Percentiles rank a stretch among this genome's conserved stretches.
These are phyloP conservation scores for Lignosus rhinocerotis DNA, from an alignment of 1,284 basidiomycete genomes.

Conservation along the genomic window DNA sequence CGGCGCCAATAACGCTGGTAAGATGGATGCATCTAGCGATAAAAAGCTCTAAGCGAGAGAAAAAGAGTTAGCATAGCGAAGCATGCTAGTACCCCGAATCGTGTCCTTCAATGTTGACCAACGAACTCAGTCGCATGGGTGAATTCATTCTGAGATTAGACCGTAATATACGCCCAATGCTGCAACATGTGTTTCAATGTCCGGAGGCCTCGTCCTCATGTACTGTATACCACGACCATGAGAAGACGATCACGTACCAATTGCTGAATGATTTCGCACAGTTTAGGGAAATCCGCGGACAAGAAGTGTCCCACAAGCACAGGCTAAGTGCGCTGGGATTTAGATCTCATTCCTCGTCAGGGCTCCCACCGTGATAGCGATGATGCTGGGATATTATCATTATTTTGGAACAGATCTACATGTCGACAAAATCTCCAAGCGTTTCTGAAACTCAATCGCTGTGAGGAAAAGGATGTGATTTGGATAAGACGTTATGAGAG, in stretches of 20 bases:
- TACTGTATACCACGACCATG: constrained; percentile 18
- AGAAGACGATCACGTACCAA: constrained; percentile 20
- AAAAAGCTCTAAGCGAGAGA: constrained; percentile 6
- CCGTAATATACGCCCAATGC: constrained; percentile 19
- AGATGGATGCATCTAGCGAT: background rate
- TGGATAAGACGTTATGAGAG: constrained; percentile 24
- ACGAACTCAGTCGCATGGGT: constrained; percentile 2
- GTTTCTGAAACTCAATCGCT: constrained; percentile 2
- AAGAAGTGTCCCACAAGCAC: constrained; percentile 10
- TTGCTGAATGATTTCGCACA: constrained; percentile 11
- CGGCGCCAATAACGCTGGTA: constrained; percentile 3
- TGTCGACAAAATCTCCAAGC: constrained; percentile 5
- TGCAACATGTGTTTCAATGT: constrained; percentile 14
- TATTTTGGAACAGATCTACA: constrained; percentile 13
- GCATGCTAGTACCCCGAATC: constrained; percentile 17
- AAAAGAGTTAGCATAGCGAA: constrained; percentile 18
- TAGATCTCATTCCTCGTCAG: constrained; percentile 4
- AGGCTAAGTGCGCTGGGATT: constrained; percentile 14
- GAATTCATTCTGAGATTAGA: constrained; percentile 18
- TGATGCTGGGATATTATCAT: constrained; percentile 12
- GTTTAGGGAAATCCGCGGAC: constrained; percentile 13
- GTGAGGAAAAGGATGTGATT: constrained; percentile 1
- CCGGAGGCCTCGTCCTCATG: constrained; percentile 16
- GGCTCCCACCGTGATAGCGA: constrained; percentile 18
- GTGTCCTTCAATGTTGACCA: constrained; percentile 12